Evolutionary conservation across 2,329 filamentous ascomycete species (phyloP), one percentile per base, ranked within the genome.

Genomic region (Orbilia ellipsospora): DNA sequence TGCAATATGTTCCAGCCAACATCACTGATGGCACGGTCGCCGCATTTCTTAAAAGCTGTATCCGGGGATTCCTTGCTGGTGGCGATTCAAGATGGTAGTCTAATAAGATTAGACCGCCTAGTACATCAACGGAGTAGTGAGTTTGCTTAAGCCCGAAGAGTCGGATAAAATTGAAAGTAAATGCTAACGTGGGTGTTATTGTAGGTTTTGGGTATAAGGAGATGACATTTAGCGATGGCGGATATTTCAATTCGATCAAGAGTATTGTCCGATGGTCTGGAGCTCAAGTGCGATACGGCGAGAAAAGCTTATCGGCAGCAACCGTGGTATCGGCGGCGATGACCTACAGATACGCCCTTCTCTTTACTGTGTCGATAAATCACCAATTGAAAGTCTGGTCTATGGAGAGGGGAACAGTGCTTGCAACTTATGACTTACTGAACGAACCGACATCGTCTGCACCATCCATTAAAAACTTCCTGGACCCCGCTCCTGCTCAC

Each of bases 371-470:
- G 57, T 95, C 92, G 77, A 85, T 99, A 73, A 94, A 99, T 79
- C 94, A 99, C 81, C 90, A 89, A 10, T 84, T 99, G 81, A 90
- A 93, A 80, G 89, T 95, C 45, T 98, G 95, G 94, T 95, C 96
- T 80, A 85, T 94, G 36, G 85, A 88, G n/a, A 92, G 88, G 45
- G 94, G 94, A 55, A 91, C 90, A 80, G 87, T 96, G 65, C 88
- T 92, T 4, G 88, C 89, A 67, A 90, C 90, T 4, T 89, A 89
- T 78, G 94, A 99, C 82, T 85, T 99, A 36, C 82, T 98, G 15
- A 89, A 90, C 78, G 86, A 89, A 18, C 45, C 78, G 13, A 50
- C 65, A 50, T 44, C 68, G 40, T 54, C 63, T 72, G 56, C 76
- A 12, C 60, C 69, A 16, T 77, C 73, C 13, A 78, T 80, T 65